These are phyloP conservation scores for Penicillium sp. DNA, from an alignment of 2,329 filamentous ascomycete genomes.

Conservation along the genomic window DNA sequence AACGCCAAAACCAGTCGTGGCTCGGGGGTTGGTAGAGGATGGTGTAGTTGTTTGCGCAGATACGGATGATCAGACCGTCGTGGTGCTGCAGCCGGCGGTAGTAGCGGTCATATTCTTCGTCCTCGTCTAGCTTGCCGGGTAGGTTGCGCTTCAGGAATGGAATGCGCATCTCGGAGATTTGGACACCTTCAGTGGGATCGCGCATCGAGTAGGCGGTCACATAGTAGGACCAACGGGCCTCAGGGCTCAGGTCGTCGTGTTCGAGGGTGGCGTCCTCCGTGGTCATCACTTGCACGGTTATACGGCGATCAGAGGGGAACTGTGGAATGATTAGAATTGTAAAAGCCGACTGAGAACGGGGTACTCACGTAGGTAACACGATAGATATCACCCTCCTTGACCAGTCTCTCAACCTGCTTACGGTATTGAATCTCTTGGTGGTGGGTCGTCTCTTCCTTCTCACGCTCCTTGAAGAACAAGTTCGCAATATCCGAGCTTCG, in stretches of 20 bases:
- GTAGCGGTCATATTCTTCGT: conserved; percentile 60
- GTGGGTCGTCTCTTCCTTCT: conserved; percentile 82
- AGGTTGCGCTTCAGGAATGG: conserved; percentile 72
- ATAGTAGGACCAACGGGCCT: conserved; percentile 86
- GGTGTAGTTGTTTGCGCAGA: conserved; percentile 76
- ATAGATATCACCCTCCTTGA: conserved; percentile 91
- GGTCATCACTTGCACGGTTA: conserved; percentile 79
- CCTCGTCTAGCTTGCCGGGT: conserved; percentile 61
- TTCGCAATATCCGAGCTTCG: conserved; percentile 89
- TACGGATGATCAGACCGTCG: conserved; percentile 69
- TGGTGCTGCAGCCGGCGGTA: conserved; percentile 57
- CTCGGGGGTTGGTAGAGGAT: conserved; percentile 73
- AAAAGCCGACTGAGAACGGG: not conserved
- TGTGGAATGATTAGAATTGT: conserved; percentile 33
- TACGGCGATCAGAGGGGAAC: conserved; percentile 68
- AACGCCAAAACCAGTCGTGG: conserved; percentile 68
- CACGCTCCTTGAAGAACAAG: conserved; percentile 78
- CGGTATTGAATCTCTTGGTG: conserved; percentile 86
- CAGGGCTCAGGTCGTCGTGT: conserved; percentile 64
- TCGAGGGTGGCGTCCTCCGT: conserved; percentile 79
- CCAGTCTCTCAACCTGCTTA: conserved; percentile 87
- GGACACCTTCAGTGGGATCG: conserved; percentile 81
- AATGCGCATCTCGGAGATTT: conserved; percentile 64
- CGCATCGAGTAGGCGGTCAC: conserved; percentile 87
- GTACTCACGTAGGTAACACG: conserved; percentile 82